phyloP scores from a whole-genome alignment of 805 yeast species.

The Candida coleopterorum region DNA sequence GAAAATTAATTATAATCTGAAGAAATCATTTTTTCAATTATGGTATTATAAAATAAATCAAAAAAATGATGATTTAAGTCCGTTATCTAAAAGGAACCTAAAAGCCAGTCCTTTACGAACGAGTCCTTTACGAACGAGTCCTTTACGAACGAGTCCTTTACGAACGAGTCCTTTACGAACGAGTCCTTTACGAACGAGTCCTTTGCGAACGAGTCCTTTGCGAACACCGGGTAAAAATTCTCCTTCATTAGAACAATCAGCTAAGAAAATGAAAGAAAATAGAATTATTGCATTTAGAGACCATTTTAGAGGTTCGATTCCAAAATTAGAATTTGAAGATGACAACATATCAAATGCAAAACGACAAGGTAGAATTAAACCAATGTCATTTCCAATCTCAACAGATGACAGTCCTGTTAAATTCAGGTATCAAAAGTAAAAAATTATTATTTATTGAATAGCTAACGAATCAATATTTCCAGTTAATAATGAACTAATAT shows the following conservation, averaged over 20 bases:
- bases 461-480: conserved; percentile 89
- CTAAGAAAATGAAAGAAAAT: conserved; percentile 28
- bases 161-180: conserved; percentile 1
- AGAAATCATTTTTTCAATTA: conserved; percentile 30
- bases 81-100: conserved; percentile 30
- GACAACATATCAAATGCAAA: conserved; percentile 4
- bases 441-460: conserved; percentile 47
- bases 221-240: conserved; percentile 22
- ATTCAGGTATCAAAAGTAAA: conserved; percentile 1
- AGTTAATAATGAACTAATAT: conserved; percentile 80
- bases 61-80: conserved; percentile 14
- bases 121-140: too few relatives aligned
- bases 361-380: conserved; percentile 3
- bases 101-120: conserved; percentile 1
- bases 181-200: conserved; percentile 32
- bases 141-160: conserved; percentile 30
- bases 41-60: conserved; percentile 29
- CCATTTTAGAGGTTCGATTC: conserved; percentile 21
- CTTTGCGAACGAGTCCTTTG: conserved; percentile 7
- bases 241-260: conserved; percentile 37
- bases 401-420: conserved; percentile 2
- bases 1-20: conserved; percentile 23
- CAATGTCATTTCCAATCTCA: conserved; percentile 5
- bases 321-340: conserved; percentile 6
- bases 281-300: conserved; percentile 29